Evolutionary conservation across 768 basidiomycete species (phyloP).

Genomic region (Clitopilus hobsonii): DNA sequence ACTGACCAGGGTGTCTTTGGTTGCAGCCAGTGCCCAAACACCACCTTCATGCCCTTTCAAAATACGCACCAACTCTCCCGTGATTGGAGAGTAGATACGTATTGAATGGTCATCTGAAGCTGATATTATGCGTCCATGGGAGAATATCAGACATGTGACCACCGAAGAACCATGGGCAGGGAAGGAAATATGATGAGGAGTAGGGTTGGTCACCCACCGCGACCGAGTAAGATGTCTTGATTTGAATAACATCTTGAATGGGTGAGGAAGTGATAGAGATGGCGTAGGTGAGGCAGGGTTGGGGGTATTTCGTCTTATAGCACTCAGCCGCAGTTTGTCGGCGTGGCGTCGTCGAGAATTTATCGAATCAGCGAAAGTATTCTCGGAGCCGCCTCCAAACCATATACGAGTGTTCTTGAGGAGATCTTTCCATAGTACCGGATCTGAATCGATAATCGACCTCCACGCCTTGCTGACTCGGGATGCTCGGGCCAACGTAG

Average conservation of each 20-base stretch:
- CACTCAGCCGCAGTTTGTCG: conserved; percentile 19
- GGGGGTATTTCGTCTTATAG: not conserved
- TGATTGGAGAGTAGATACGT: conserved; percentile 87
- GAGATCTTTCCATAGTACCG: conserved; percentile 85
- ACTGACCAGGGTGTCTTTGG: conserved; percentile 83
- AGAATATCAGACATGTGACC: conserved; percentile 95
- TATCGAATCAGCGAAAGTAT: conserved; percentile 71
- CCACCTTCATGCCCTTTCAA: conserved; percentile 93
- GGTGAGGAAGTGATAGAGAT: conserved; percentile 70
- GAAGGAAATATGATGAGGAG: conserved; percentile 77
- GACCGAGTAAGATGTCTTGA: conserved; percentile 77
- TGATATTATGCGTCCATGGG: conserved; percentile 90
- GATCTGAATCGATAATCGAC: conserved; percentile 87
- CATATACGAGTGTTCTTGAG: conserved; percentile 81
- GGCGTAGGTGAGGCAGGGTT: conserved; percentile 29
- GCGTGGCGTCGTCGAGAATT: conserved; percentile 52
- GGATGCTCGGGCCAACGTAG: conserved; percentile 80
- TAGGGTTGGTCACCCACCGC: conserved; percentile 72
- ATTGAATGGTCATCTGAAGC: conserved; percentile 98
- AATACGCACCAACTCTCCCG: conserved; percentile 67
- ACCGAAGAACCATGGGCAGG: conserved; percentile 86
- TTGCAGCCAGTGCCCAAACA: conserved; percentile 93
- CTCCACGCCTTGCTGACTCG: conserved; percentile 89
- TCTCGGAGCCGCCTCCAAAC: conserved; percentile 85
- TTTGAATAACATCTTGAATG: conserved; percentile 91